Conservation (phyloP, 1,284 basidiomycete genomes). For the Omphalotus olearius region DNA sequence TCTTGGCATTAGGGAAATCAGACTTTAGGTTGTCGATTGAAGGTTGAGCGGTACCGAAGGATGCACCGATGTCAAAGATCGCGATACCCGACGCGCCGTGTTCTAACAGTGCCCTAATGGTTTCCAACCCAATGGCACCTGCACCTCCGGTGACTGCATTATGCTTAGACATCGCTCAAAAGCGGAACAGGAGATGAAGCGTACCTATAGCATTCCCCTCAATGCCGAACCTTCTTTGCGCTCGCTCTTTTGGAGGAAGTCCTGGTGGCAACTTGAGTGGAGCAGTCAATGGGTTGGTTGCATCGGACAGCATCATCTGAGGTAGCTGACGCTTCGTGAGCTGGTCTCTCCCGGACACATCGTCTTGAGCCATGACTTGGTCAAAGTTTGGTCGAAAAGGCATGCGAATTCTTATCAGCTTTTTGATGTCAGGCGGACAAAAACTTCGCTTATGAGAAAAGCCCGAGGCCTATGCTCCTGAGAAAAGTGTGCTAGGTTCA, state of each 20-base stretch:
- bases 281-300: slow-evolving; percentile 31
- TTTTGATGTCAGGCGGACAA: too few relatives aligned
- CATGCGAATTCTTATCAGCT: too few relatives aligned
- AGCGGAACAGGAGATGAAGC: slow-evolving; percentile 5
- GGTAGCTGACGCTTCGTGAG: slow-evolving; percentile 20
- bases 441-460: too few relatives aligned
- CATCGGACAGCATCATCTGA: slow-evolving; percentile 29
- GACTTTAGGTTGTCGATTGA: slow-evolving; percentile 23
- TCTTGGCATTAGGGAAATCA: slow-evolving; percentile 31
- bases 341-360: slow-evolving; percentile 16
- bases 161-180: not conserved
- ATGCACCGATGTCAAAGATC: slow-evolving; percentile 31
- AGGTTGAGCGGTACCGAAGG: slow-evolving; percentile 18
- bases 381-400: too few relatives aligned
- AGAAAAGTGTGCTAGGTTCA: too few relatives aligned
- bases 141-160: slow-evolving; percentile 38
- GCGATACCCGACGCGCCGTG: slow-evolving; percentile 36
- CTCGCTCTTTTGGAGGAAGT: slow-evolving; percentile 24
- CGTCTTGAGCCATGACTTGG: not conserved
- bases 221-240: slow-evolving; percentile 31
- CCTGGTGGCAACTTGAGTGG: slow-evolving; percentile 20
- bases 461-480: too few relatives aligned
- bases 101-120: slow-evolving; percentile 34
- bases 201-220: slow-evolving; percentile 36
- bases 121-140: slow-evolving; percentile 31